Conservation (phyloP, 2,329 filamentous ascomycete species). For the Aspergillus aculeatus region DNA sequence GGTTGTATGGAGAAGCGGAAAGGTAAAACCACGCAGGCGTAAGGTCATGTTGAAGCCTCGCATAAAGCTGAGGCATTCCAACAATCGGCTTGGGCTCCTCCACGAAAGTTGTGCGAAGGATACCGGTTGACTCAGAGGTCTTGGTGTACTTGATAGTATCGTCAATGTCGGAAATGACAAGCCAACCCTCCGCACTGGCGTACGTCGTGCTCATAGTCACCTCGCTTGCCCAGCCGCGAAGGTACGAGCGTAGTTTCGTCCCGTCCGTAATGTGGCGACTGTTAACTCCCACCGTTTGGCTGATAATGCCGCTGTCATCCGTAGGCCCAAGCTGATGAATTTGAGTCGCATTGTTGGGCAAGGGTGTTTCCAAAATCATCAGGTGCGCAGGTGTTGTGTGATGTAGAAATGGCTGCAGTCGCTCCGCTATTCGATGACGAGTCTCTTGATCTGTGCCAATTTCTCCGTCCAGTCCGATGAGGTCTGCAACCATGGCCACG, state of each 20-base stretch:
- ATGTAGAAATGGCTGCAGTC: constrained; percentile 68
- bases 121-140: constrained; percentile 75
- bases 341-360: constrained; percentile 44
- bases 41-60: constrained; percentile 57
- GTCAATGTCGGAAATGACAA: constrained; percentile 84
- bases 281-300: constrained; percentile 58
- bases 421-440: constrained; percentile 60
- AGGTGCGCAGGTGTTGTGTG: constrained; percentile 69
- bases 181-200: constrained; percentile 76
- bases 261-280: constrained; percentile 48
- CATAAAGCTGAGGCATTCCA: constrained; percentile 85
- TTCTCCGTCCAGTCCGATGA: constrained; percentile 64
- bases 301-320: constrained; percentile 69
- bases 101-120: constrained; percentile 80
- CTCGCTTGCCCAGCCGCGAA: constrained; percentile 25
- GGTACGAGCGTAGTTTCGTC: constrained; percentile 43
- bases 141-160: constrained; percentile 93
- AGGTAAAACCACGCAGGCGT: constrained; percentile 86
- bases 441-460: constrained; percentile 51
- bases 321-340: constrained; percentile 65
- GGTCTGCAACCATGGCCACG: constrained; percentile 68
- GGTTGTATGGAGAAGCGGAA: constrained; percentile 88
- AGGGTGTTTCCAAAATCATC: constrained; percentile 62
- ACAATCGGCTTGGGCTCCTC: constrained; percentile 67
- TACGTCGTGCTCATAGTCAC: constrained; percentile 71